Evolutionary conservation across 495 filamentous ascomycete species (phyloP).

Genomic region (Pseudevernia furfuracea): DNA sequence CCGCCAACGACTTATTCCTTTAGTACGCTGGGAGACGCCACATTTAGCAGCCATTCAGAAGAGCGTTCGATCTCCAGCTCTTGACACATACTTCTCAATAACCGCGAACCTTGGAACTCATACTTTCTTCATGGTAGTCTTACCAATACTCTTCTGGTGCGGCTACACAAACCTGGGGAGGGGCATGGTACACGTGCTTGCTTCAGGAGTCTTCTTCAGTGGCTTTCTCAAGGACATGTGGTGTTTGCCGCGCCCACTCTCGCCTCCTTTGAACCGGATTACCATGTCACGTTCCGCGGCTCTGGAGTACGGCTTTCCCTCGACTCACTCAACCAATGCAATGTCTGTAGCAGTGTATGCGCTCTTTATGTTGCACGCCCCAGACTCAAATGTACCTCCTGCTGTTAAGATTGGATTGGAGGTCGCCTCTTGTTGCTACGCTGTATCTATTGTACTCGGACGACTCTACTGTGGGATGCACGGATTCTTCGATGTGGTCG

Average conservation of each 20-base stretch:
- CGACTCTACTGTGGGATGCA: constrained; percentile 98
- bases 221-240: constrained; percentile 91
- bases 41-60: constrained; percentile 82
- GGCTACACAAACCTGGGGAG: constrained; percentile 73
- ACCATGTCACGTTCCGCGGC: constrained; percentile 94
- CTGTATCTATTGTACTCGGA: constrained; percentile 80
- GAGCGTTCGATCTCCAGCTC: constrained; percentile 63
- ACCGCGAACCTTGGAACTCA: constrained; percentile 96
- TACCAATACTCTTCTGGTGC: constrained; percentile 95
- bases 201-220: constrained; percentile 83
- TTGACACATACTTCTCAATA: constrained; percentile 93
- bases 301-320: constrained; percentile 94
- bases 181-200: constrained; percentile 83
- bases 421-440: constrained; percentile 67
- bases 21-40: constrained; percentile 91
- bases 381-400: constrained; percentile 44
- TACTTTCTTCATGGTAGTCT: constrained; percentile 93
- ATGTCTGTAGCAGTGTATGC: constrained; percentile 88
- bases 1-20: constrained; percentile 71
- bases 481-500: constrained; percentile 81
- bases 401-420: constrained; percentile 53
- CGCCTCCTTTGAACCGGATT: constrained; percentile 86
- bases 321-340: constrained; percentile 93
- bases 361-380: constrained; percentile 54
- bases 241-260: constrained; percentile 89